Conservation (phyloP, 768 basidiomycete species). For the Dacryopinax spathularia region DNA sequence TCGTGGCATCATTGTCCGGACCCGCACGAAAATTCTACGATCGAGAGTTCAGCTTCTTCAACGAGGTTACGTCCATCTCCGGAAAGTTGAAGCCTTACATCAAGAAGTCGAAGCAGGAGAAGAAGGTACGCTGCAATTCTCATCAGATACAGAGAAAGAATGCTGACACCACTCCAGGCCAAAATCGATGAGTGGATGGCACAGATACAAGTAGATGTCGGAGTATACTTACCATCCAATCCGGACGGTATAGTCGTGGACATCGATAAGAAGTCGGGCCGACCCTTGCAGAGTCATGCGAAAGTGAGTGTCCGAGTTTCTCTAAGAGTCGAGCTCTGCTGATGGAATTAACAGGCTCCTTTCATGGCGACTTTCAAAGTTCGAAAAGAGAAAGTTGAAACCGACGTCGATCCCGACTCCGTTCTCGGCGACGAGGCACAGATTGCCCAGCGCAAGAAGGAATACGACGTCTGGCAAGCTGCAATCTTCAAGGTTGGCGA, state of each 20-base stretch:
- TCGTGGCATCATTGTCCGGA: constrained; percentile 77
- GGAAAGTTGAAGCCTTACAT: constrained; percentile 94
- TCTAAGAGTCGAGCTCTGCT: constrained; percentile 4
- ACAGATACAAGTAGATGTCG: constrained; percentile 81
- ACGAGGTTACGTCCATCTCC: constrained; percentile 93
- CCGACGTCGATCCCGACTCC: constrained; percentile 59
- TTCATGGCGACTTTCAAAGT: constrained; percentile 99
- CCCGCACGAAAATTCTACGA: constrained; percentile 81
- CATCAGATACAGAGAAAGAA: not conserved
- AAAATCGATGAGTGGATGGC: constrained; percentile 99
- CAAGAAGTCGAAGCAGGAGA: constrained; percentile 88
- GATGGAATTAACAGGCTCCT: constrained; percentile 51
- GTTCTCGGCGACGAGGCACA: constrained; percentile 37
- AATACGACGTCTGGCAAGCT: constrained; percentile 89
- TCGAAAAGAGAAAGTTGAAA: constrained; percentile 59
- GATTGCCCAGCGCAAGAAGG: constrained; percentile 21
- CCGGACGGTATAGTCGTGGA: constrained; percentile 96
- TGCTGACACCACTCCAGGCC: constrained; percentile 37
- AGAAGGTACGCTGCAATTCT: constrained; percentile 49
- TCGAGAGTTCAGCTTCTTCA: constrained; percentile 89
- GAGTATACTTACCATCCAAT: constrained; percentile 93
- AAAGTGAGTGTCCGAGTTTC: constrained; percentile 41
- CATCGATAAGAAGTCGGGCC: constrained; percentile 89
- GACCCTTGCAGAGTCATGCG: constrained; percentile 92
- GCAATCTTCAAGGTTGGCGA: constrained; percentile 99